phyloP scores from a whole-genome alignment of 75 land plant genomes.

The Adiantum capillusveneris region DNA sequence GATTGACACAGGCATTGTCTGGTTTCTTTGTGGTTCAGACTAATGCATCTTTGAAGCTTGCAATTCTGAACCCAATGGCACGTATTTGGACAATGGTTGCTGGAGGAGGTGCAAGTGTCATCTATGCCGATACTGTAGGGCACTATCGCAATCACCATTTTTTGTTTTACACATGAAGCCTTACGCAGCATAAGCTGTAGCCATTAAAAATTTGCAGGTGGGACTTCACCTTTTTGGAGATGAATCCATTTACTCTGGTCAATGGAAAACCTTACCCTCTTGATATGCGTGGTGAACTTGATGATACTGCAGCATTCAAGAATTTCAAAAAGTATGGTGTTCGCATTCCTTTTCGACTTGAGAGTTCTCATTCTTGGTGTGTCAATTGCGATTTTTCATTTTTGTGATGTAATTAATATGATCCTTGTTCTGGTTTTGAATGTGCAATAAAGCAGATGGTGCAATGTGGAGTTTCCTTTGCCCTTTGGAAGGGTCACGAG shows the following conservation, averaged over 20 bases:
- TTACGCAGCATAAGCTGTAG: neutral
- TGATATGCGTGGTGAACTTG: conserved; percentile 96
- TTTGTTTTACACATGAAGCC: neutral
- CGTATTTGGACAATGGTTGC: conserved; percentile 99
- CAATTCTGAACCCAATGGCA: conserved; percentile 82
- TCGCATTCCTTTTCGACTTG: neutral
- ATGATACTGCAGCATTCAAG: conserved; percentile 94
- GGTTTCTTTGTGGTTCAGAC: conserved; percentile 43
- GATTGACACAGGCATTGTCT: neutral
- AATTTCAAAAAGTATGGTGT: conserved; percentile 79
- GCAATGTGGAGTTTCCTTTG: conserved; percentile 78
- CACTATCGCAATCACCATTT: neutral
- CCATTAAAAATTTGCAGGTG: conserved; percentile 39
- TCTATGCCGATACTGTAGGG: conserved; percentile 81
- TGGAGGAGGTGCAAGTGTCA: conserved; percentile 99
- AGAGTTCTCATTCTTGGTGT: neutral
- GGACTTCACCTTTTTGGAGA: conserved; percentile 87
- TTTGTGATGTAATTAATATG: neutral
- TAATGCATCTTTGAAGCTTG: conserved; percentile 91
- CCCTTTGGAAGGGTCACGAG: conserved; percentile 95
- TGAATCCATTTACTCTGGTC: conserved; percentile 94
- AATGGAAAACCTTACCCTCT: conserved; percentile 84
- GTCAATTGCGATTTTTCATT: neutral
- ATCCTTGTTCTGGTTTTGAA: neutral
- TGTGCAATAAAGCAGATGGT: conserved; percentile 47